Percentiles rank a stretch among this genome's conserved stretches.
These are phyloP conservation scores for Drechmeria coniospora DNA, from an alignment of 2,329 filamentous ascomycete genomes.

Conservation along the genomic window DNA sequence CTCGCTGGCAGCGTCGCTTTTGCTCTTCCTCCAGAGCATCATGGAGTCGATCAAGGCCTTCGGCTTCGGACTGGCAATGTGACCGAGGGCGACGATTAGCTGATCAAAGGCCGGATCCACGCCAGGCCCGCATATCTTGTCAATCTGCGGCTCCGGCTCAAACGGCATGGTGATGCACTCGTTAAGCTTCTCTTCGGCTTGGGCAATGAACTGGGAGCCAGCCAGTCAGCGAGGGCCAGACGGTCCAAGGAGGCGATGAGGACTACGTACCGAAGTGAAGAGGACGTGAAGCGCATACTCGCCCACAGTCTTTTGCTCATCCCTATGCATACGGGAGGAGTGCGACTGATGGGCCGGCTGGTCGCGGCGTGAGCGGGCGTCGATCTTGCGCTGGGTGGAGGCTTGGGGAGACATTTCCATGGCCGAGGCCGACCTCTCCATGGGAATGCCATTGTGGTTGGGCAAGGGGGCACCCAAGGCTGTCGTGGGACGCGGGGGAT, in stretches of 20 bases:
- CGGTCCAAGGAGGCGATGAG: background rate
- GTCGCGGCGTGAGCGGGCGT: constrained; percentile 53
- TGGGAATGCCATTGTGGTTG: constrained; percentile 10
- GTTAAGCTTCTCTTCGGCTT: constrained; percentile 92
- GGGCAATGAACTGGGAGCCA: constrained; percentile 60
- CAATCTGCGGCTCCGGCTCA: constrained; percentile 70
- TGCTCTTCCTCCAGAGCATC: constrained; percentile 95
- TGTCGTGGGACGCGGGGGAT: constrained; percentile 27
- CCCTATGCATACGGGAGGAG: constrained; percentile 53
- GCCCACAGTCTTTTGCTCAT: constrained; percentile 83
- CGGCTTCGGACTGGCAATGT: constrained; percentile 86
- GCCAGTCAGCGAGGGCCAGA: background rate
- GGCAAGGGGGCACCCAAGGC: constrained; percentile 26
- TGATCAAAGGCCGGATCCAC: constrained; percentile 86
- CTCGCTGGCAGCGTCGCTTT: constrained; percentile 73
- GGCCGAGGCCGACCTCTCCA: constrained; percentile 31
- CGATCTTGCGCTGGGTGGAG: constrained; percentile 35
- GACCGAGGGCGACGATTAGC: constrained; percentile 79
- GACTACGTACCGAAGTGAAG: constrained; percentile 63
- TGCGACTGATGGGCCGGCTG: constrained; percentile 62
- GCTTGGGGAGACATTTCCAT: constrained; percentile 28
- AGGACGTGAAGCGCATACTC: constrained; percentile 95
- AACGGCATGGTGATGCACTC: constrained; percentile 69
- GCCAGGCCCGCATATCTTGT: constrained; percentile 78
- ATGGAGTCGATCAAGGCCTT: constrained; percentile 93